A percentile compares a stretch with the other conserved stretches of the same genome.
phyloP scores from a whole-genome alignment of 441 rosid species.

The Bocquillonia castaneifolia region DNA sequence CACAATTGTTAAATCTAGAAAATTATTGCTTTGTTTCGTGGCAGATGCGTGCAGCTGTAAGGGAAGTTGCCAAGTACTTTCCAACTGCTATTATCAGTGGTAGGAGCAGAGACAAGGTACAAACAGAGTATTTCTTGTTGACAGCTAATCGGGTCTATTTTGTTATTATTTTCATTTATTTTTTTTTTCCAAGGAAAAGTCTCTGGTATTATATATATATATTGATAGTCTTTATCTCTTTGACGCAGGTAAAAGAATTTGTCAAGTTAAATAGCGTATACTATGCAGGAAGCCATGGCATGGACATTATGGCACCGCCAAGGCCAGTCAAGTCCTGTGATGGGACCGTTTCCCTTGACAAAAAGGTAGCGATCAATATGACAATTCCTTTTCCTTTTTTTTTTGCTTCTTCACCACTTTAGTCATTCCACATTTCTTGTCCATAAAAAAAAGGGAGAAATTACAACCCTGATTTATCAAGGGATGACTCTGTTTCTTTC shows the following conservation, averaged over 20 bases:
- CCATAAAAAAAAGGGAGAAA: too few species aligned
- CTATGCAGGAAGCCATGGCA: slow-evolving; percentile 93
- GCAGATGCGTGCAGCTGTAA: slow-evolving; percentile 78
- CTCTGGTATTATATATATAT: not conserved
- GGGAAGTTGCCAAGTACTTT: slow-evolving; percentile 63
- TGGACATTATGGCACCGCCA: slow-evolving; percentile 74
- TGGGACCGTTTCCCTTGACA: slow-evolving; percentile 39
- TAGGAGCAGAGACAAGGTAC: slow-evolving; percentile 87
- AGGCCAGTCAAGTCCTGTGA: slow-evolving; percentile 44
- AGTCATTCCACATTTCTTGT: too few species aligned
- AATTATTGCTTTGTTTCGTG: not conserved
- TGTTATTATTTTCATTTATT: not conserved
- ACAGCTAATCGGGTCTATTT: too few species aligned
- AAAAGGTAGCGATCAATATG: slow-evolving; percentile 36
- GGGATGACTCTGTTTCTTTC: slow-evolving; percentile 3
- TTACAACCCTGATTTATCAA: too few species aligned
- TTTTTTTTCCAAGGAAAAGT: not conserved
- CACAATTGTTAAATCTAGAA: not conserved
- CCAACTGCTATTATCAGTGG: slow-evolving; percentile 96
- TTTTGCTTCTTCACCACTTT: too few species aligned
- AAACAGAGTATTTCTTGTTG: not conserved
- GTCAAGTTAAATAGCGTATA: slow-evolving; percentile 66
- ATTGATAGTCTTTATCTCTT: not conserved
- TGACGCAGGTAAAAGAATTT: slow-evolving; percentile 62
- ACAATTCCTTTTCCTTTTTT: too few species aligned